Conservation (phyloP, 2,329 filamentous ascomycete species). For the Diaporthe ampelina region DNA sequence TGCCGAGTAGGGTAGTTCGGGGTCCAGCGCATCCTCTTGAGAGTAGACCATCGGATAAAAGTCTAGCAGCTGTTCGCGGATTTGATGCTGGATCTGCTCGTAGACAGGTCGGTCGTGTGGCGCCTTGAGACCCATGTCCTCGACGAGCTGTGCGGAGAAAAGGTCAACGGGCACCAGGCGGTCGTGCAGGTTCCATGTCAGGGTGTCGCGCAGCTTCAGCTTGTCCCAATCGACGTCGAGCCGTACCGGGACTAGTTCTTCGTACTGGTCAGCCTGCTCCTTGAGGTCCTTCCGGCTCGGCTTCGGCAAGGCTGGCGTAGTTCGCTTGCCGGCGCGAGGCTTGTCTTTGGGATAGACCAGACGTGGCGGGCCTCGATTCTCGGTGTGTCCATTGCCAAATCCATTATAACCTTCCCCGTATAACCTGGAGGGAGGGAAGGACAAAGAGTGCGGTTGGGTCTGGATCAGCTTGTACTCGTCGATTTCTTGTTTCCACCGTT, state of each 20-base stretch:
- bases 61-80: constrained; percentile 91
- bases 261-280: constrained; percentile 88
- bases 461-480: constrained; percentile 77
- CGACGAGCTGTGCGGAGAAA: constrained; percentile 90
- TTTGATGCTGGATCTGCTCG: constrained; percentile 74
- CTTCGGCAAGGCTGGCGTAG: constrained; percentile 76
- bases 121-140: constrained; percentile 87
- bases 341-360: constrained; percentile 86
- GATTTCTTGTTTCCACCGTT: constrained; percentile 75
- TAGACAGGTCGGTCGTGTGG: constrained; percentile 75
- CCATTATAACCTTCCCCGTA: constrained; percentile 87
- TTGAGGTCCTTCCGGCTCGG: constrained; percentile 84
- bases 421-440: constrained; percentile 69
- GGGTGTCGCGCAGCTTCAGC: constrained; percentile 94
- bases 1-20: constrained; percentile 88
- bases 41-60: constrained; percentile 94
- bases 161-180: constrained; percentile 83
- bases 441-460: constrained; percentile 64
- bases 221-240: constrained; percentile 97
- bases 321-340: constrained; percentile 81
- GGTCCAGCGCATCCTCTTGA: constrained; percentile 90
- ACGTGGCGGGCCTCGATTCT: constrained; percentile 74
- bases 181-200: constrained; percentile 98
- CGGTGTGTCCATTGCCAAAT: constrained; percentile 89
- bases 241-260: constrained; percentile 91